Evolutionary conservation across 169 alveolate species (phyloP).

Genomic region (Eimeria praecox): DNA sequence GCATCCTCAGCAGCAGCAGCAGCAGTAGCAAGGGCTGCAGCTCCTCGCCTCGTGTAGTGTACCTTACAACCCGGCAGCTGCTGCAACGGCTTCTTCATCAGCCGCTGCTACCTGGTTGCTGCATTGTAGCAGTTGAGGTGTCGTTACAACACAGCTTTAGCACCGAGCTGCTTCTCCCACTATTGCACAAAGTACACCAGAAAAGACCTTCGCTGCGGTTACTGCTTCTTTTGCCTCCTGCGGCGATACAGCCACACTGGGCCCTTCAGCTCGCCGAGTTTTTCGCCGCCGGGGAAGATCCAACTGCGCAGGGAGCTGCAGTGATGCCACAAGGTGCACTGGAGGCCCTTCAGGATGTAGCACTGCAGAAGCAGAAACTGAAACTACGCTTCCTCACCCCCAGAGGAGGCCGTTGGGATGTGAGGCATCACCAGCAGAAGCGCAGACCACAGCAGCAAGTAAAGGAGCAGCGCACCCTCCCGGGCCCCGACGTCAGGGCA

Average conservation of each 20-base stretch:
- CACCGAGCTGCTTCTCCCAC: conserved; percentile 66
- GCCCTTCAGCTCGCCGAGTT: conserved; percentile 48
- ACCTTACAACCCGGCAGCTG: conserved; percentile 46
- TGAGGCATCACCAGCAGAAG: not conserved
- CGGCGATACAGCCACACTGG: conserved; percentile 35
- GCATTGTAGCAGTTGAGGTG: conserved; percentile 37
- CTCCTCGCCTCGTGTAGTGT: conserved; percentile 32
- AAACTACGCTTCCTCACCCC: conserved; percentile 6
- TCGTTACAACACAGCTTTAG: conserved; percentile 53
- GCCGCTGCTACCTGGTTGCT: conserved; percentile 45
- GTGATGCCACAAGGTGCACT: conserved; percentile 23
- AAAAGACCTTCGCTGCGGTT: conserved; percentile 39
- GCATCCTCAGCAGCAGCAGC: conserved; percentile 13
- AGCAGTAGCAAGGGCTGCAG: not conserved
- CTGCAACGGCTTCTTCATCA: conserved; percentile 47
- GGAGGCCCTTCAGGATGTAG: conserved; percentile 53
- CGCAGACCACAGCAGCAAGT: not conserved
- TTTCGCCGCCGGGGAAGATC: conserved; percentile 18
- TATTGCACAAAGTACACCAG: conserved; percentile 37
- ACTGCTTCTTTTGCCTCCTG: conserved; percentile 43
- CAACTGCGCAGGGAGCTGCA: conserved; percentile 24
- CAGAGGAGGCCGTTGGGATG: conserved; percentile 49
- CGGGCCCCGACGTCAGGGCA: not conserved
- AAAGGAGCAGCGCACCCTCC: not conserved
- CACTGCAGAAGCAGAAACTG: conserved; percentile 33